Percentiles rank a stretch among this genome's conserved stretches.
Conservation (phyloP, 768 basidiomycete species). For the Trametes meyenii region DNA sequence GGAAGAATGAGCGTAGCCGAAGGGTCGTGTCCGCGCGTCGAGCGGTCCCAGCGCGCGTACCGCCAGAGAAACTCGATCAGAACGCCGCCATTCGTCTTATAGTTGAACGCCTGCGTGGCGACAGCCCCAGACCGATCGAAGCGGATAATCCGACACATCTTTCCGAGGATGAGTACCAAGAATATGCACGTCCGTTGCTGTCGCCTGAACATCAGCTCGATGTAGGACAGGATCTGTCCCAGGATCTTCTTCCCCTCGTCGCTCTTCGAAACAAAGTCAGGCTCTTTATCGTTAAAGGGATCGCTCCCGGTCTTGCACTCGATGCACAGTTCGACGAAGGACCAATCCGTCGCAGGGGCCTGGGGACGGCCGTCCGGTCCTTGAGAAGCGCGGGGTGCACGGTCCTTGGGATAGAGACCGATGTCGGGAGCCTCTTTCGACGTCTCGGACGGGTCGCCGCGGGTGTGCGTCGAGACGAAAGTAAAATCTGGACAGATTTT, state of each 20-base stretch:
- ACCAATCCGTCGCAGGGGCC: slow-evolving; percentile 27
- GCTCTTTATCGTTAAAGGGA: slow-evolving; percentile 2
- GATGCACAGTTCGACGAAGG: slow-evolving; percentile 1
- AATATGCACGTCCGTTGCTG: slow-evolving; percentile 5
- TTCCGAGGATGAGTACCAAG: slow-evolving; percentile 7
- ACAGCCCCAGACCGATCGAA: slow-evolving; percentile 7
- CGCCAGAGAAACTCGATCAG: slow-evolving; percentile 14
- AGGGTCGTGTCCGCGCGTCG: background rate
- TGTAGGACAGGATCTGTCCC: slow-evolving; percentile 8
- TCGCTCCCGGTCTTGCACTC: slow-evolving; percentile 5
- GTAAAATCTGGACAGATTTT: background rate
- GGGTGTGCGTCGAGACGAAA: background rate
- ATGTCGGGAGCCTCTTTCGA: background rate
- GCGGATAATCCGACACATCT: slow-evolving; percentile 2
- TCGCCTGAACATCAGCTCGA: background rate
- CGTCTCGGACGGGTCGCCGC: background rate
- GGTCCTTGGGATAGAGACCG: slow-evolving; percentile 2
- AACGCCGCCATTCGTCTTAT: background rate
- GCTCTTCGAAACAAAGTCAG: background rate
- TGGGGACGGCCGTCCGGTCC: background rate
- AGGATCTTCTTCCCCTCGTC: background rate
- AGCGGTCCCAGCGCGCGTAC: background rate
- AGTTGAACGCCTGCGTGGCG: slow-evolving; percentile 10
- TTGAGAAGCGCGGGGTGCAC: background rate
- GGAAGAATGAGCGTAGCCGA: slow-evolving; percentile 1